These are phyloP conservation scores for Yarrowia sp. DNA, from an alignment of 805 yeast genomes.

Conservation along the genomic window DNA sequence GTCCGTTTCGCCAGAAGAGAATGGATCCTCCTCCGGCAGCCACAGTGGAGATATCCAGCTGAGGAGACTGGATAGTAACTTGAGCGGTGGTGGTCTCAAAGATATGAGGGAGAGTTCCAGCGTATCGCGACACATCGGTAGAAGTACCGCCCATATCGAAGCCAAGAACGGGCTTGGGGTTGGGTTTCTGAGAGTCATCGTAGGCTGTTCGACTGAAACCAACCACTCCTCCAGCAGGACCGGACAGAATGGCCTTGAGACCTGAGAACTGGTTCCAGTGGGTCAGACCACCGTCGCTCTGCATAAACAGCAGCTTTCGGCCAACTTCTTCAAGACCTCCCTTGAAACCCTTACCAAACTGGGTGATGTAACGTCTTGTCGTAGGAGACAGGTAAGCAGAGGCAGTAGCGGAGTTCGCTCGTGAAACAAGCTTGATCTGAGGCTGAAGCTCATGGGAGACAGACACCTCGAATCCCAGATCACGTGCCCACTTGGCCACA, in stretches of 20 bases:
- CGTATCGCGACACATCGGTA: constrained; percentile 79
- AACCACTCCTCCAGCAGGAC: constrained; percentile 98
- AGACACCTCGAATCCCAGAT: constrained; percentile 76
- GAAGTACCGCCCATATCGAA: constrained; percentile 94
- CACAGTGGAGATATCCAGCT: constrained; percentile 78
- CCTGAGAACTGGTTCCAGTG: constrained; percentile 87
- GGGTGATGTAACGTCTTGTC: constrained; percentile 65
- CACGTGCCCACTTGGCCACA: constrained; percentile 65
- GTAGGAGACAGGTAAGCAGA: constrained; percentile 87
- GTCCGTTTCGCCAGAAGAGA: constrained; percentile 69
- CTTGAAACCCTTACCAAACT: constrained; percentile 67
- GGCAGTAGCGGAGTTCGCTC: constrained; percentile 79
- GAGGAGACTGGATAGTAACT: constrained; percentile 83
- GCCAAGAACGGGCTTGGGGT: constrained; percentile 65
- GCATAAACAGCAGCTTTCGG: constrained; percentile 69
- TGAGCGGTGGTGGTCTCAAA: constrained; percentile 87
- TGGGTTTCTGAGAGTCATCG: constrained; percentile 49
- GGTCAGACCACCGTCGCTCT: constrained; percentile 94
- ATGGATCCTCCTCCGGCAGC: constrained; percentile 88
- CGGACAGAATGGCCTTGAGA: constrained; percentile 84
- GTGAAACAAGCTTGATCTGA: constrained; percentile 75
- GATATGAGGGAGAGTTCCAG: constrained; percentile 75
- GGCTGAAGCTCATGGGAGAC: constrained; percentile 74
- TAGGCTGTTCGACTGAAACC: constrained; percentile 88
- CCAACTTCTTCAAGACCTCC: constrained; percentile 56